phyloP scores from a whole-genome alignment of 139 green algal species.

The Chlamydomonas eustigma region DNA sequence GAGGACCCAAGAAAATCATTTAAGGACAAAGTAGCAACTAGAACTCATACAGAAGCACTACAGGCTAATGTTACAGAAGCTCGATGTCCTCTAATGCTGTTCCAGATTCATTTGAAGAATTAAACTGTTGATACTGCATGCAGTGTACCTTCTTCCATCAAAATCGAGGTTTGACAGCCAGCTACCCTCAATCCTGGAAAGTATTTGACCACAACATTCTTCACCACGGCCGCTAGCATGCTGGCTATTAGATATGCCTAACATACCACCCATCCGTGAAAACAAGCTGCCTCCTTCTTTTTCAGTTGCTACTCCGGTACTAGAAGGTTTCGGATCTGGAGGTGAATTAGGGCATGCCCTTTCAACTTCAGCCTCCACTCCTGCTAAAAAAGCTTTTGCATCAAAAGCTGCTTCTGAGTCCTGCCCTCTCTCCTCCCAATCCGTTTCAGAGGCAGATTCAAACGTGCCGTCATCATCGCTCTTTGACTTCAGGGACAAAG shows the following conservation, averaged over 20 bases:
- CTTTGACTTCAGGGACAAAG: too few species aligned
- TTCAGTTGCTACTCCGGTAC: not conserved
- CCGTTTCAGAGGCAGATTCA: conserved; percentile 17
- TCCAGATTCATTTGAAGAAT: not conserved
- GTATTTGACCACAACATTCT: conserved; percentile 9
- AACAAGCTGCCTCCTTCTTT: not conserved
- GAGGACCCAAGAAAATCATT: not conserved
- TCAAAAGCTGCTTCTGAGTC: not conserved
- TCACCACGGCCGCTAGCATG: conserved; percentile 1
- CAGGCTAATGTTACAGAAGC: not conserved
- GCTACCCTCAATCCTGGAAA: conserved; percentile 54
- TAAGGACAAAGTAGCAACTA: not conserved
- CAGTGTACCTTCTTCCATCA: conserved; percentile 42
- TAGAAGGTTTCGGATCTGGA: too few species aligned
- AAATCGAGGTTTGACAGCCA: conserved; percentile 78
- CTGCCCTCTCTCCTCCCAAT: not conserved
- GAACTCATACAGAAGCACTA: not conserved
- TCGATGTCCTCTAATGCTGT: not conserved
- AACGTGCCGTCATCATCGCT: conserved; percentile 10
- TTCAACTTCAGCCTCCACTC: too few species aligned
- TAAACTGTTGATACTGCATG: not conserved
- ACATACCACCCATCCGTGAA: not conserved
- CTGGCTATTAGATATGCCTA: not conserved
- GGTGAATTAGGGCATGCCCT: too few species aligned
- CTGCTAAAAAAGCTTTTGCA: not conserved